Percentiles rank a stretch among this genome's conserved stretches.
These are phyloP conservation scores for Microbotryum violaceum DNA, from an alignment of 1,284 basidiomycete genomes.

Conservation along the genomic window DNA sequence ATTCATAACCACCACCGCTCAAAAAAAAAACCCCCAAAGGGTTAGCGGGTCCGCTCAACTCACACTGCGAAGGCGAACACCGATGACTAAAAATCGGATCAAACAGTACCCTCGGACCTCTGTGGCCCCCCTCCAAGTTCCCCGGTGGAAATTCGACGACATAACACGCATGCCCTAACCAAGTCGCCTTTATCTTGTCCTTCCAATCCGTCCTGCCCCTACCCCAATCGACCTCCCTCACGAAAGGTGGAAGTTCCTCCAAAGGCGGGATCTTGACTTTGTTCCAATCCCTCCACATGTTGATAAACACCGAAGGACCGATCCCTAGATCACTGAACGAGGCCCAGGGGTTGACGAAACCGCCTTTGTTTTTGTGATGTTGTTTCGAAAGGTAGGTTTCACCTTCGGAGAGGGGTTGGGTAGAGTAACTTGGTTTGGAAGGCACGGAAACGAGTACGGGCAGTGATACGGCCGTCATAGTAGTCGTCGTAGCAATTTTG, in stretches of 20 bases:
- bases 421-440: too few species aligned
- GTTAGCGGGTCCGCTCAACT: neutral
- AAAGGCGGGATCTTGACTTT: neutral
- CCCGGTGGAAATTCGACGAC: slow-evolving; percentile 57
- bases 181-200: slow-evolving; percentile 56
- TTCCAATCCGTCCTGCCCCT: neutral
- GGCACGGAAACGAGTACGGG: too few species aligned
- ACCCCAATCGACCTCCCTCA: neutral
- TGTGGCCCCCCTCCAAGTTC: slow-evolving; percentile 36
- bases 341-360: slow-evolving; percentile 28
- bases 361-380: slow-evolving; percentile 22
- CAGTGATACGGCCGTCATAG: too few species aligned
- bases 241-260: neutral
- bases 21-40: neutral
- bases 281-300: slow-evolving; percentile 8
- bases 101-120: slow-evolving; percentile 59
- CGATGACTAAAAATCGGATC: slow-evolving; percentile 62
- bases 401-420: too few species aligned
- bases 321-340: slow-evolving; percentile 2
- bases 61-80: slow-evolving; percentile 52
- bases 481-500: too few species aligned
- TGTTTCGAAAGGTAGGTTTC: too few species aligned
- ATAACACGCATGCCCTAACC: slow-evolving; percentile 66
- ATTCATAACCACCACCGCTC: too few species aligned
- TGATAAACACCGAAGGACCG: neutral